Evolutionary conservation across 495 filamentous ascomycete species (phyloP).

Genomic region (Friedmanniomyces simplex): DNA sequence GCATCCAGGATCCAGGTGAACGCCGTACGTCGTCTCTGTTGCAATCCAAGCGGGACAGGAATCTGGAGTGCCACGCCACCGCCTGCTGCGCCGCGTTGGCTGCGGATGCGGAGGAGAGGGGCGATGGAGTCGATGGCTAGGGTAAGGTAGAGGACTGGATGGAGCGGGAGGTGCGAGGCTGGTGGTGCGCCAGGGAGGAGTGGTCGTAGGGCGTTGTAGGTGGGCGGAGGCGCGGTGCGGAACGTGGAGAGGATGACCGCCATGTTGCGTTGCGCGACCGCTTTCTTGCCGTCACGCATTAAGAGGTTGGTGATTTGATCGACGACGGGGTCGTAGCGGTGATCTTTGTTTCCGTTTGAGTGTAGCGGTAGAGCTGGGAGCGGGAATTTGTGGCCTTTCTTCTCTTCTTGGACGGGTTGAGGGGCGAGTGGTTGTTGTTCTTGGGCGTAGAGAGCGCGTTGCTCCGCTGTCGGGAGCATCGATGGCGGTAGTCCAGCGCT

Average conservation of each 20-base stretch:
- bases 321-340: slow-evolving; percentile 72
- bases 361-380: slow-evolving; percentile 56
- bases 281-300: slow-evolving; percentile 82
- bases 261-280: slow-evolving; percentile 80
- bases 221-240: slow-evolving; percentile 70
- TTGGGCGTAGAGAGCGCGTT: slow-evolving; percentile 24
- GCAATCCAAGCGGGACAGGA: slow-evolving; percentile 60
- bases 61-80: slow-evolving; percentile 77
- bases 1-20: slow-evolving; percentile 81
- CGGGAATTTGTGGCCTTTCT: slow-evolving; percentile 60
- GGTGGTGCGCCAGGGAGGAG: slow-evolving; percentile 66
- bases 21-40: slow-evolving; percentile 67
- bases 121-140: slow-evolving; percentile 94
- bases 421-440: neutral
- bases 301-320: slow-evolving; percentile 79
- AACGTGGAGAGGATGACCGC: slow-evolving; percentile 73
- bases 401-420: slow-evolving; percentile 7
- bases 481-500: slow-evolving; percentile 6
- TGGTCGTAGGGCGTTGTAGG: slow-evolving; percentile 52
- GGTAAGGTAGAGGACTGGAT: slow-evolving; percentile 39
- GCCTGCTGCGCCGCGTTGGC: slow-evolving; percentile 66
- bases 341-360: slow-evolving; percentile 50
- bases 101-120: slow-evolving; percentile 68
- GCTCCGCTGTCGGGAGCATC: slow-evolving; percentile 17
- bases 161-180: slow-evolving; percentile 44